phyloP scores from a whole-genome alignment of 2,329 filamentous ascomycete genomes.

The Colletotrichum karsti region DNA sequence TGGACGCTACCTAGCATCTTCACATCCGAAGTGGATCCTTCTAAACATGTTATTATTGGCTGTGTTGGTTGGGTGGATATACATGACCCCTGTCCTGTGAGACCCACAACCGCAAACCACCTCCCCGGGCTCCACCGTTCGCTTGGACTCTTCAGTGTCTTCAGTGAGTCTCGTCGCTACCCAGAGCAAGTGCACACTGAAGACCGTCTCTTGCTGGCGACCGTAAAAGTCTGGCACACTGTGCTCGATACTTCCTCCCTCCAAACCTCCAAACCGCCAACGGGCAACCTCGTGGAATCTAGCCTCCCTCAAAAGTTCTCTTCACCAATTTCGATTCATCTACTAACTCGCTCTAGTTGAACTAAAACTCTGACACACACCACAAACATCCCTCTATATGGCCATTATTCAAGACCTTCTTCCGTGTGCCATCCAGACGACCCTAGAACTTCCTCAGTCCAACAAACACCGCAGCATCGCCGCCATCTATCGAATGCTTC shows the following conservation, averaged over 20 bases:
- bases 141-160: neutral
- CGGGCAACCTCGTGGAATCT: neutral
- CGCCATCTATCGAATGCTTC: neutral
- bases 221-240: neutral
- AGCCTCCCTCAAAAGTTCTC: neutral
- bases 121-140: slow-evolving; percentile 1
- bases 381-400: neutral
- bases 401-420: neutral
- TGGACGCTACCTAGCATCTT: too few species aligned
- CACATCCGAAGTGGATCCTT: neutral
- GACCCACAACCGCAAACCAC: neutral
- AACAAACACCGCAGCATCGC: neutral
- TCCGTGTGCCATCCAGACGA: neutral
- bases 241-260: neutral
- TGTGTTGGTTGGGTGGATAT: neutral
- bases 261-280: neutral
- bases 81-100: neutral
- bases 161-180: too few species aligned
- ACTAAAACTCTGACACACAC: neutral
- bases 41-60: neutral
- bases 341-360: neutral
- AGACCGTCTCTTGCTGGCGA: neutral
- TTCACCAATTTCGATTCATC: neutral
- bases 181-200: neutral
- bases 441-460: neutral